These are phyloP conservation scores for Dalbergia cochinchinensis DNA, from an alignment of 306 rosid species.

Conservation along the genomic window DNA sequence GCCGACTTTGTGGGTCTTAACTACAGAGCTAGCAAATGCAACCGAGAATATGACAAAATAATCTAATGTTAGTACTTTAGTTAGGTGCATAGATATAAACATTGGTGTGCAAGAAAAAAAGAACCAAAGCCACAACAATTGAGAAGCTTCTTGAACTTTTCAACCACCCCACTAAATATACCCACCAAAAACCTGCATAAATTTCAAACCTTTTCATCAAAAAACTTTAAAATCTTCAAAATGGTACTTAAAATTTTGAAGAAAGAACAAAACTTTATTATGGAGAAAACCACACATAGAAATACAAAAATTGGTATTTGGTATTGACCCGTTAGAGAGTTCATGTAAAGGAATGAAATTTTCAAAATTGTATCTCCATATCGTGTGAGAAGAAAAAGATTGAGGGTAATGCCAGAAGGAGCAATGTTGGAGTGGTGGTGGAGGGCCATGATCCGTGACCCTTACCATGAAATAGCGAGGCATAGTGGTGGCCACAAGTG, in stretches of 20 bases:
- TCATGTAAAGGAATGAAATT: constrained; percentile 38
- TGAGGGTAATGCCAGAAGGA: not conserved
- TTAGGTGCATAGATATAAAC: too few relatives aligned
- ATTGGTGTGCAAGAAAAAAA: too few relatives aligned
- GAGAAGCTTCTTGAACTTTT: constrained; percentile 31
- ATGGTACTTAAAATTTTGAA: constrained; percentile 23
- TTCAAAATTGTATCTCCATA: constrained; percentile 46
- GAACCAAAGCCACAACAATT: constrained; percentile 33
- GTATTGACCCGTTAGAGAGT: constrained; percentile 34
- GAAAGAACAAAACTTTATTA: constrained; percentile 29
- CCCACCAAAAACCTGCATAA: constrained; percentile 38
- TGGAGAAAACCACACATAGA: not conserved
- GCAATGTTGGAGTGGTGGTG: too few relatives aligned
- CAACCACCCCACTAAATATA: constrained; percentile 36
- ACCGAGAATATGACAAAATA: too few relatives aligned
- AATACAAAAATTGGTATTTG: constrained; percentile 13
- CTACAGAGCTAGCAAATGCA: too few relatives aligned
- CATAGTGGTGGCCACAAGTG: too few relatives aligned
- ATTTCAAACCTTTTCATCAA: constrained; percentile 39
- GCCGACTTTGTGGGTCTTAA: too few relatives aligned
- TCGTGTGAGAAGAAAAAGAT: constrained; percentile 9
- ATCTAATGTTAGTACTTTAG: too few relatives aligned
- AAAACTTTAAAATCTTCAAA: constrained; percentile 18
- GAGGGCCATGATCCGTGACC: too few relatives aligned
- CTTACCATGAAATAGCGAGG: too few relatives aligned